Conservation (phyloP, 441 rosid genomes). For the Bruguiera hainesii region DNA sequence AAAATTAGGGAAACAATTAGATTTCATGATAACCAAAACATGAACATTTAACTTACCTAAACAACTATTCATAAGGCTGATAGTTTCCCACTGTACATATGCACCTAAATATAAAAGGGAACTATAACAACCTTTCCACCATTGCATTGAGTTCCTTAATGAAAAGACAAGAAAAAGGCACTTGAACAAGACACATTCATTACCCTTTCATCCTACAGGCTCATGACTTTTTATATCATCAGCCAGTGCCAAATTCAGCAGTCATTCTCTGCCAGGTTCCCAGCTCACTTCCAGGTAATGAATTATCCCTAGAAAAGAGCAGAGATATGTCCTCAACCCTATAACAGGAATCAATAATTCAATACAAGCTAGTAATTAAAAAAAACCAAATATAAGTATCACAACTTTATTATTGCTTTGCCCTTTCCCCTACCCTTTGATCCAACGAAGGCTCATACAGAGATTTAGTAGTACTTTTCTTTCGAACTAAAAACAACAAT, state of each 20-base stretch:
- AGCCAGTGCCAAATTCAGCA: constrained; percentile 19
- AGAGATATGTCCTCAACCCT: constrained; percentile 11
- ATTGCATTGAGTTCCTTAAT: constrained; percentile 17
- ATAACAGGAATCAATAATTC: constrained; percentile 4
- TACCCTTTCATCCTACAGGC: constrained; percentile 37
- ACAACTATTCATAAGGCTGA: constrained; percentile 24
- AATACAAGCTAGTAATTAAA: constrained; percentile 1
- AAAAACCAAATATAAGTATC: neutral
- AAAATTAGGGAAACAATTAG: constrained; percentile 13
- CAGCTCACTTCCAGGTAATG: constrained; percentile 4
- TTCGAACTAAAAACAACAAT: too few relatives aligned
- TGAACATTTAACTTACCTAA: constrained; percentile 11
- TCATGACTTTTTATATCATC: constrained; percentile 23
- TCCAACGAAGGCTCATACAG: too few relatives aligned
- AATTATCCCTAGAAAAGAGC: constrained; percentile 31
- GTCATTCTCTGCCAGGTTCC: constrained; percentile 20
- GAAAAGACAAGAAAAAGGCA: constrained; percentile 26
- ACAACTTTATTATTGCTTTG: neutral
- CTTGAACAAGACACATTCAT: constrained; percentile 27
- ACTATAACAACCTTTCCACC: constrained; percentile 24
- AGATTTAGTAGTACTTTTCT: too few relatives aligned
- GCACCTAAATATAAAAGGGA: constrained; percentile 22
- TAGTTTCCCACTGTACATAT: constrained; percentile 29
- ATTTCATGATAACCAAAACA: constrained; percentile 18
- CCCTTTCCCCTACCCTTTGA: too few relatives aligned